Percentiles rank a stretch among this genome's conserved stretches.
Conservation (phyloP, 768 basidiomycete species). For the Kwoniella dendrophila region DNA sequence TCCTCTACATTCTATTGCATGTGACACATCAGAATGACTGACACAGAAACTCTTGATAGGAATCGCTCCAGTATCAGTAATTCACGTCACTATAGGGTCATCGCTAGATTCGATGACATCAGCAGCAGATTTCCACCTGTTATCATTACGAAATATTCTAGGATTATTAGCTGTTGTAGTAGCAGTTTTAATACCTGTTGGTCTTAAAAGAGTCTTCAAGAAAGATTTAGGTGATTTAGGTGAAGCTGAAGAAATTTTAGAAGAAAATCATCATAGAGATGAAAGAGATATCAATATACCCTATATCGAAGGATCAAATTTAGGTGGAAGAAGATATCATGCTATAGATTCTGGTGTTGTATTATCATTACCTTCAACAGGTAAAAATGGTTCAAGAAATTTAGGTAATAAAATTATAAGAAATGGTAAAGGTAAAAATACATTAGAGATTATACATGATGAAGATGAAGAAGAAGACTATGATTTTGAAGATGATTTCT, state of each 20-base stretch:
- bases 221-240: conserved; percentile 61
- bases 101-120: conserved; percentile 93
- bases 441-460: conserved; percentile 40
- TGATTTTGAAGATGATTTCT: background rate
- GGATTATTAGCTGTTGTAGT: conserved; percentile 79
- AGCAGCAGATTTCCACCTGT: conserved; percentile 86
- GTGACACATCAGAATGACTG: background rate
- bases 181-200: conserved; percentile 92
- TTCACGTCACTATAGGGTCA: conserved; percentile 92
- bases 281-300: conserved; percentile 32
- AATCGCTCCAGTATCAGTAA: conserved; percentile 85
- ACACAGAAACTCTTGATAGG: conserved; percentile 20
- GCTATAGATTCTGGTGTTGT: conserved; percentile 50
- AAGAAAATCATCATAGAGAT: conserved; percentile 11
- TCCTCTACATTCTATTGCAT: background rate
- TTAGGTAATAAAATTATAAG: conserved; percentile 6
- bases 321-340: conserved; percentile 31
- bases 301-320: conserved; percentile 12
- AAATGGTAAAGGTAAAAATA: conserved; percentile 41
- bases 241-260: conserved; percentile 35
- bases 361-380: conserved; percentile 37
- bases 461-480: conserved; percentile 38
- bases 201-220: conserved; percentile 78
- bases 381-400: conserved; percentile 24
- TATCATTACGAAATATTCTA: conserved; percentile 89